phyloP scores from a whole-genome alignment of 805 yeast species.

The Torulaspora maleeae region DNA sequence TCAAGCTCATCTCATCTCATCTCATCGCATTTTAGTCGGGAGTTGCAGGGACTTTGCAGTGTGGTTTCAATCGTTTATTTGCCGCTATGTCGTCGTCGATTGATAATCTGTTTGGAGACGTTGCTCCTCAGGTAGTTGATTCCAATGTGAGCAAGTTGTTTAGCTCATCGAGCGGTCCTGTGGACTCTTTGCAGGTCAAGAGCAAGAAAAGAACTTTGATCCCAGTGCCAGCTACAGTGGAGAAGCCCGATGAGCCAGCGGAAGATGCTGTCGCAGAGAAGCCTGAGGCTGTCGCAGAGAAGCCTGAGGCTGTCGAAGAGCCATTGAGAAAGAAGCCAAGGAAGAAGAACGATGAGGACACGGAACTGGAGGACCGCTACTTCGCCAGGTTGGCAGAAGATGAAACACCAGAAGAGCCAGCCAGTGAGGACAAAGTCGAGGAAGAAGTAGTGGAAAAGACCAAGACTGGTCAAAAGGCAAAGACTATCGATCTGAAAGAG shows the following conservation, averaged over 20 bases:
- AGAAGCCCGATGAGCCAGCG: conserved; percentile 9
- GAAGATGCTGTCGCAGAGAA: conserved; percentile 4
- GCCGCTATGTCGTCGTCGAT: conserved; percentile 26
- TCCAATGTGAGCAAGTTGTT: conserved; percentile 37
- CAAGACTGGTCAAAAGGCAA: conserved; percentile 37
- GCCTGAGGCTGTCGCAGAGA: conserved; percentile 20
- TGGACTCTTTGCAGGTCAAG: conserved; percentile 32
- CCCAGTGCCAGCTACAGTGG: conserved; percentile 7
- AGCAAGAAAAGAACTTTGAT: conserved; percentile 23
- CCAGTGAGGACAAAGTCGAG: background rate
- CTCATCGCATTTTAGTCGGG: conserved; percentile 11
- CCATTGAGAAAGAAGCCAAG: conserved; percentile 25
- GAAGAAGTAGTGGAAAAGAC: conserved; percentile 25
- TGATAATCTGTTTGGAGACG: conserved; percentile 34
- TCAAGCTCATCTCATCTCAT: conserved; percentile 22
- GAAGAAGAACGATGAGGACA: conserved; percentile 26
- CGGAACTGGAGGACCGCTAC: conserved; percentile 53
- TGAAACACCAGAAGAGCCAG: conserved; percentile 7
- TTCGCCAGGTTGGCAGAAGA: conserved; percentile 44
- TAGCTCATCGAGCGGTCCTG: conserved; percentile 43
- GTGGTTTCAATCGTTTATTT: background rate
- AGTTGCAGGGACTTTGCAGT: background rate
- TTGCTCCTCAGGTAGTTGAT: conserved; percentile 31
- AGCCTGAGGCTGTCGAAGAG: conserved; percentile 20
- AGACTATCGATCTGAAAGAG: conserved; percentile 55